These are phyloP conservation scores for Lentinula sp. DNA, from an alignment of 768 basidiomycete genomes.

Conservation along the genomic window DNA sequence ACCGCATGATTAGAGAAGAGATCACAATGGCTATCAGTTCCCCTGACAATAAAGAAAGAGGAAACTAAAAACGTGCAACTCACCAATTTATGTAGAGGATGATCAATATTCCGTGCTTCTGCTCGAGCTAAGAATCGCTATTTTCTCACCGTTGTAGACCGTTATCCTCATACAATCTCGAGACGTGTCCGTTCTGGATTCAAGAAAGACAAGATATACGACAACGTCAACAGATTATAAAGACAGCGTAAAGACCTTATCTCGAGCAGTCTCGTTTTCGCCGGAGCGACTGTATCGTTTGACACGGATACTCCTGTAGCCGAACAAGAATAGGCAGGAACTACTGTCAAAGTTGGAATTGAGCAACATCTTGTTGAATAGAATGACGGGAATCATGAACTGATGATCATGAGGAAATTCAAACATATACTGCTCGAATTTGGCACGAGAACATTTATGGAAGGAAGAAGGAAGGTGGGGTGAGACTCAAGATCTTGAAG, in stretches of 20 bases:
- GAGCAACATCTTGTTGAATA: background rate
- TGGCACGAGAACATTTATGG: background rate
- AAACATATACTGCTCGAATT: background rate
- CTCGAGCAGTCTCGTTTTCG: background rate
- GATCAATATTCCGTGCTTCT: background rate
- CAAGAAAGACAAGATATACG: no score
- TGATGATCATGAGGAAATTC: background rate
- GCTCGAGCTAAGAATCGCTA: background rate
- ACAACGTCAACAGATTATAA: background rate
- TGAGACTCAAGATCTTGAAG: no score
- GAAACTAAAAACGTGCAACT: background rate
- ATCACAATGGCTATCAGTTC: background rate
- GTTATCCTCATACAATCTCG: no score
- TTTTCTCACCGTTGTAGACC: no score
- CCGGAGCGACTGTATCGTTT: background rate
- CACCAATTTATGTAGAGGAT: background rate
- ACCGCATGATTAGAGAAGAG: background rate
- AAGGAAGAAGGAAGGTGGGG: no score
- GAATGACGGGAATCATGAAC: background rate
- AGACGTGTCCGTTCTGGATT: no score
- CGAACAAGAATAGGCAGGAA: background rate
- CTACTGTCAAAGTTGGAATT: background rate
- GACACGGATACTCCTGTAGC: background rate
- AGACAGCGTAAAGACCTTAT: background rate
- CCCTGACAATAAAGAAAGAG: background rate